Evolutionary conservation across 2,329 filamentous ascomycete genomes (phyloP).

Genomic region (Parastagonospora avenae): DNA sequence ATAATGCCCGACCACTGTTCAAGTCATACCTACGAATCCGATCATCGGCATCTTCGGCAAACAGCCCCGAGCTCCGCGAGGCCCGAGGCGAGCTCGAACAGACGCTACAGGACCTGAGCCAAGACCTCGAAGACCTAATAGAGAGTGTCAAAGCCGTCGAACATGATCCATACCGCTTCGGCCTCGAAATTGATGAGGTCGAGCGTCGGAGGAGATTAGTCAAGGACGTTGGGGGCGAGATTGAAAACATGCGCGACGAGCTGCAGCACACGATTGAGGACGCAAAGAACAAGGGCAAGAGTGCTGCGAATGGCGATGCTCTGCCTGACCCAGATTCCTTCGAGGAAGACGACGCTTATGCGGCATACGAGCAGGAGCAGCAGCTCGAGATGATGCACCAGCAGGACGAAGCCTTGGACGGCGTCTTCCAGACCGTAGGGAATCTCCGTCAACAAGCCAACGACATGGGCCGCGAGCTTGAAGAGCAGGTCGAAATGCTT

Average conservation of each 20-base stretch:
- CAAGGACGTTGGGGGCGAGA: constrained; percentile 84
- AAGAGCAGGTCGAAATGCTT: constrained; percentile 90
- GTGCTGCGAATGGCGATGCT: constrained; percentile 51
- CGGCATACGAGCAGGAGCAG: constrained; percentile 86
- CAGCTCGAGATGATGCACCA: constrained; percentile 92
- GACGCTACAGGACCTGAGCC: constrained; percentile 72
- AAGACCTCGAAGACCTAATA: constrained; percentile 87
- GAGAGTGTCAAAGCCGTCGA: constrained; percentile 88
- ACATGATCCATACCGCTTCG: constrained; percentile 83
- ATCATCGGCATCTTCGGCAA: constrained; percentile 73
- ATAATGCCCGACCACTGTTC: constrained; percentile 83
- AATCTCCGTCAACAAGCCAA: constrained; percentile 89
- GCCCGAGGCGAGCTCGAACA: constrained; percentile 76
- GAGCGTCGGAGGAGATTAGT: constrained; percentile 79
- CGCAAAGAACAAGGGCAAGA: constrained; percentile 45
- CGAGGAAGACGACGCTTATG: constrained; percentile 66
- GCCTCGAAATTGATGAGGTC: constrained; percentile 82
- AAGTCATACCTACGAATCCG: constrained; percentile 95
- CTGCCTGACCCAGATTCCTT: constrained; percentile 67
- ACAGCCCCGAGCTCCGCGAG: constrained; percentile 67
- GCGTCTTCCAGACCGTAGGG: constrained; percentile 90
- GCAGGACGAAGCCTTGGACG: constrained; percentile 91
- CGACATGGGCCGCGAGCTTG: constrained; percentile 94
- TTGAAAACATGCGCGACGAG: constrained; percentile 88
- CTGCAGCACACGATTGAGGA: constrained; percentile 65